Evolutionary conservation across 2,329 filamentous ascomycete genomes (phyloP).

Genomic region (Colletotrichum sp.): DNA sequence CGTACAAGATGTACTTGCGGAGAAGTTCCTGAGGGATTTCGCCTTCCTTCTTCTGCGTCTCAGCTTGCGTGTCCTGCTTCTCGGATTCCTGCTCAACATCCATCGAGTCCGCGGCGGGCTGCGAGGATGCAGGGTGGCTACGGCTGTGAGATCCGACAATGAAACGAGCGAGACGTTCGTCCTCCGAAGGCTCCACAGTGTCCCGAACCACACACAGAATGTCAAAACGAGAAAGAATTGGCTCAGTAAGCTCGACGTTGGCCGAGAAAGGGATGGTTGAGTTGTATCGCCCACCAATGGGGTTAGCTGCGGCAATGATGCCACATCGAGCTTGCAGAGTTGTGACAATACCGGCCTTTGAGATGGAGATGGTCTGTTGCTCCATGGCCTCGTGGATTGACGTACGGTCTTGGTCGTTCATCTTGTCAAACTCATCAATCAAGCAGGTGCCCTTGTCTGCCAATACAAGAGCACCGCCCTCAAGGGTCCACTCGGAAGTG

Average conservation of each 20-base stretch:
- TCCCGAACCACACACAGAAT: slow-evolving; percentile 96
- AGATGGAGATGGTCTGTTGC: slow-evolving; percentile 99
- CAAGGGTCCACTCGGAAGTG: slow-evolving; percentile 96
- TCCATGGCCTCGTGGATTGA: slow-evolving; percentile 99
- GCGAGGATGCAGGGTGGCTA: slow-evolving; percentile 72
- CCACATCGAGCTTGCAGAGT: slow-evolving; percentile 95
- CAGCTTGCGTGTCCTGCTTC: slow-evolving; percentile 38
- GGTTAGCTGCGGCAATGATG: slow-evolving; percentile 96
- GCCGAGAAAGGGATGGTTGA: slow-evolving; percentile 94
- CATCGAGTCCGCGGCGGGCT: slow-evolving; percentile 60
- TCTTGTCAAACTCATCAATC: slow-evolving; percentile 99
- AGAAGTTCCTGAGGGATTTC: slow-evolving; percentile 91
- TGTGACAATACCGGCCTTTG: slow-evolving; percentile 97
- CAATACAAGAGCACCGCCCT: slow-evolving; percentile 93
- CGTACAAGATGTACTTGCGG: slow-evolving; percentile 96
- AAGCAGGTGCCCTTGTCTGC: slow-evolving; percentile 94
- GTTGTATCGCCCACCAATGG: slow-evolving; percentile 95
- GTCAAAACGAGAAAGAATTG: slow-evolving; percentile 97
- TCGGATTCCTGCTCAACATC: slow-evolving; percentile 66
- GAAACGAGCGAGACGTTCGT: slow-evolving; percentile 92
- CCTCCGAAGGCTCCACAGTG: slow-evolving; percentile 89
- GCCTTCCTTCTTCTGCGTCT: slow-evolving; percentile 51
- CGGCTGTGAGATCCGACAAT: slow-evolving; percentile 94
- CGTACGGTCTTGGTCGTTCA: slow-evolving; percentile 98
- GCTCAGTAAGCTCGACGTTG: slow-evolving; percentile 96